Evolutionary conservation across 495 filamentous ascomycete genomes (phyloP).

Genomic region (Penicillium coffeae): DNA sequence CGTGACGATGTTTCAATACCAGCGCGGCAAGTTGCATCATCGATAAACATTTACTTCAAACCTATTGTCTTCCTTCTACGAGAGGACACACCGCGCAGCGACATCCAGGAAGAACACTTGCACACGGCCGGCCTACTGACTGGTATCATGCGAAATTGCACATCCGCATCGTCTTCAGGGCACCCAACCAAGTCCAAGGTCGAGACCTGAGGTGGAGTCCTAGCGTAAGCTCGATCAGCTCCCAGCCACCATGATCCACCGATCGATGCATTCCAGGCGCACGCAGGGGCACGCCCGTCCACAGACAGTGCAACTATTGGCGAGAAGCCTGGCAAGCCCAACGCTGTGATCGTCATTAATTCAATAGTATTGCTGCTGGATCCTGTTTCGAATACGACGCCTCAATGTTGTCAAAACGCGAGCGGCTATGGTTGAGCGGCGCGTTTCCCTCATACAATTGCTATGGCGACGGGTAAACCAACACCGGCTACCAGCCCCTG

Average conservation of each 20-base stretch:
- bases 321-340: constrained; percentile 9
- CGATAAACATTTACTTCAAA: constrained; percentile 12
- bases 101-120: too few species aligned
- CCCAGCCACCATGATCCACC: constrained; percentile 26
- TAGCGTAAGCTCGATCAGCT: constrained; percentile 20
- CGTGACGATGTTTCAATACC: constrained; percentile 13
- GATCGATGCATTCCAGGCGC: constrained; percentile 17
- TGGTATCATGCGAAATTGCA: not conserved
- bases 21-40: not conserved
- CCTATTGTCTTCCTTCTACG: not conserved
- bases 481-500: not conserved
- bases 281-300: constrained; percentile 7
- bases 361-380: constrained; percentile 14
- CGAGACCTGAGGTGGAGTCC: constrained; percentile 17
- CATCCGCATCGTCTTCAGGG: constrained; percentile 1
- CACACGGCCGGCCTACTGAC: too few species aligned
- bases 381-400: constrained; percentile 21
- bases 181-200: constrained; percentile 12
- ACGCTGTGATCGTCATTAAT: constrained; percentile 17
- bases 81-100: too few species aligned
- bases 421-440: constrained; percentile 9
- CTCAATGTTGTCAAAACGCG: constrained; percentile 15
- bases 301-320: constrained; percentile 19
- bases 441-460: constrained; percentile 8
- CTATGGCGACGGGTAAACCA: constrained; percentile 23